Evolutionary conservation across 768 basidiomycete species (phyloP), one percentile per base, ranked within the genome.

Genomic region (Chalciporus chontae): DNA sequence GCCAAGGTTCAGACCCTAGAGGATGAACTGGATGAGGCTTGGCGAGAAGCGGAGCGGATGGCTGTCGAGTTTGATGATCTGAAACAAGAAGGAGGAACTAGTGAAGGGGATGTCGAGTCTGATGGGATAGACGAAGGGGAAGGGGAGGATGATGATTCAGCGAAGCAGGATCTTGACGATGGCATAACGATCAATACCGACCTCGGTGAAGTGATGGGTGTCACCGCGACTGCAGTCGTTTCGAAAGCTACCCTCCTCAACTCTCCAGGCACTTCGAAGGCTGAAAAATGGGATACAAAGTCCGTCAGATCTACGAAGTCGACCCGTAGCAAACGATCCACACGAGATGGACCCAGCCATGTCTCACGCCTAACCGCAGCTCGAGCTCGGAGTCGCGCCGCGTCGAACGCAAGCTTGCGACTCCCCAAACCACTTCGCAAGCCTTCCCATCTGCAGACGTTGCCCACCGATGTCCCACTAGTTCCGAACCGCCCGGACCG

Each of bases 11-110:
- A 68, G 21, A 73, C 78, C 45, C 76, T 91, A 18, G 75, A 85
- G 57, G 84, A 77, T 13, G 85, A 89, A 55, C 72, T 90, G 19
- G 81, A 85, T 42, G 90, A 91, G 46, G 90, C 88, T 0, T 91
- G 90, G 90, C 76, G 75, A 41, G 82, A 84, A 51, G 90, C 87
- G 3, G 84, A 88, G 57, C 79, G 77, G 37, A 71, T 90, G 56
- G 90, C 88, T 1, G 65, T 71, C 45, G 85, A 90, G 62, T 76
- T 90, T 59, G 87, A 91, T 62, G 80, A 80, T 38, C 64, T 81
- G 44, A 80, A 84, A 46, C 66, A 52, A 4, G 62, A 55, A 14
- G 55, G 58, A 19, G 53, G 62, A 21, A 69, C 59, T 19, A 60
- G 50, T 17, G 63, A 55, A 10, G 39, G 42, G 6, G 59, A 54